Base-by-base conservation (phyloP, 441 rosid genomes). In the Cnidoscolus chayamansa region DNA sequence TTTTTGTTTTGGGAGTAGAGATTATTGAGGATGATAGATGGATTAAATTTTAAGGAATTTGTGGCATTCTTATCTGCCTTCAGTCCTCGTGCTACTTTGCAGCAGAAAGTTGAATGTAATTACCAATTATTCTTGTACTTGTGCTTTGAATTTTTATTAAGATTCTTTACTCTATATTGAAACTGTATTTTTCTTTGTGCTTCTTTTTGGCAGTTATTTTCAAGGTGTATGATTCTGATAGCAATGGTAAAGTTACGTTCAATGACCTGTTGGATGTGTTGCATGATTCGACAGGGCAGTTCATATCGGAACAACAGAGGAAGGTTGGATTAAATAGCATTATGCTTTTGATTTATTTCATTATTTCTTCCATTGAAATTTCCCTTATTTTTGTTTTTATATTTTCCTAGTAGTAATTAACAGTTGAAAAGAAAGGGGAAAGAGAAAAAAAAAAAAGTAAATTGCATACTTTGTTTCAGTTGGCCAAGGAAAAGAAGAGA, bases 21-120 rank as follows among this genome's bases (percentile, higher is more conserved):
- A 76, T 78, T 96, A 86, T 95, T 93, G 80, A 91, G 89, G 86
- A 96, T 91, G 94, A 93, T 90, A 43, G 98, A 96, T 74, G 97
- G 97, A 32, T 79, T 93, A 81, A 96, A 96, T 79, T 96, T 96
- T 47, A 95, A 91, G 83, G 99, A 90, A 79, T 95, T 95, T 76
- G 98, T 91, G 51, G 97, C 97, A 53, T 93, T 93, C 90, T 83
- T 96, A 86, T 93, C 99, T 74, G 90, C 89, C n/a, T 96, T 93
- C 74, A 91, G 97, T 80, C 86, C 92, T 63, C 90, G 86, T 59
- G 94, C 99, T 31, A 82, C 88, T 63, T 75, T 77, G 58, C 85
- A 72, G 63, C 92, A 89, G 77, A 93, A 96, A 81, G 80, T 93
- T 72, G 87, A 85, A 75, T 55, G 99, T 96, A 77, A 73, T 62